Evolutionary conservation across 2,329 filamentous ascomycete species (phyloP).

Genomic region (Cercospora brassicicola): DNA sequence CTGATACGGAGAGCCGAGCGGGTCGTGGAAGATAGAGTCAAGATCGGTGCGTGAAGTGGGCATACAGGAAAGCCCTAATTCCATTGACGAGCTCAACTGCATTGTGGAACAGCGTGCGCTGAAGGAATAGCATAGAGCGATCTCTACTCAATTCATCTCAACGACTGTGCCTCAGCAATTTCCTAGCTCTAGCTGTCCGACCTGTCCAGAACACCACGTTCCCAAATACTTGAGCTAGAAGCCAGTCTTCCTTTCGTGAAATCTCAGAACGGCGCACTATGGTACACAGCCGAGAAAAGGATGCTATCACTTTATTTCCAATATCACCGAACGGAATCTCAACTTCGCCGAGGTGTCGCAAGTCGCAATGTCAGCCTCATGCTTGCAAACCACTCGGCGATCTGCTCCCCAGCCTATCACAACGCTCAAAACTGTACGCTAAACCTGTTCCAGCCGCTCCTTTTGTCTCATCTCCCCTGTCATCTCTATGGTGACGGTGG

Average conservation of each 20-base stretch:
- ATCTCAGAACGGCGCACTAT: not conserved
- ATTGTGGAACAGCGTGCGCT: not conserved
- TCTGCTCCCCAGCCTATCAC: conserved; percentile 1
- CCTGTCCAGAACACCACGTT: not conserved
- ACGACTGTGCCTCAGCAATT: not conserved
- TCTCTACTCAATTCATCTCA: not conserved
- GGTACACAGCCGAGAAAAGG: not conserved
- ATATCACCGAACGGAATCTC: not conserved
- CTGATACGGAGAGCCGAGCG: conserved; percentile 71
- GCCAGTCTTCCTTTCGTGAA: not conserved
- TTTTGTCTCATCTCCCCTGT: not conserved
- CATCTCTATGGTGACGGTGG: conserved; percentile 1
- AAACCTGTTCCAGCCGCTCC: not conserved
- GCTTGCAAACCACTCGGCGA: not conserved
- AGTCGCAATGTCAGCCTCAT: conserved; percentile 3
- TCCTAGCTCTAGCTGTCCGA: too few species aligned
- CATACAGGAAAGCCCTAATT: not conserved
- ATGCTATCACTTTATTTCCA: not conserved
- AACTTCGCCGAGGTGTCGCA: not conserved
- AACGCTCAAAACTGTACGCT: not conserved
- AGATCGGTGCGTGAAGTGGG: not conserved
- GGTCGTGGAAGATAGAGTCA: conserved; percentile 19
- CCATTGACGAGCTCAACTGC: not conserved
- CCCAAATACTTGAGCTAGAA: not conserved
- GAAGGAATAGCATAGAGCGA: not conserved